These are phyloP conservation scores for Termitomyces heimii DNA, from an alignment of 768 basidiomycete species.

Conservation along the genomic window DNA sequence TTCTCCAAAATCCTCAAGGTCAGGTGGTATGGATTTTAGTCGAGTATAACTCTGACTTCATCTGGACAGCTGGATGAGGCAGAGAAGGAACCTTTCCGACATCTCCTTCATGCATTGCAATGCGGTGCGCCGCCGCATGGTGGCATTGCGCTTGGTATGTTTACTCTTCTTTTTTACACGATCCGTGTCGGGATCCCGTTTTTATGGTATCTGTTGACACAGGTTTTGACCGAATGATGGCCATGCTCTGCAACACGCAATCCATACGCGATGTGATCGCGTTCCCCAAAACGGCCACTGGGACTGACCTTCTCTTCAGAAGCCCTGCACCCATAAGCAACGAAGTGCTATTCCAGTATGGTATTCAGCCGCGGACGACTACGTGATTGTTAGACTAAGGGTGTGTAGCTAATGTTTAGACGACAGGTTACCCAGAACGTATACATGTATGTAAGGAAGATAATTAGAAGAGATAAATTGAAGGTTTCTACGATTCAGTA, in stretches of 20 bases:
- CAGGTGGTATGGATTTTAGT: slow-evolving; percentile 12
- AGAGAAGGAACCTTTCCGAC: slow-evolving; percentile 74
- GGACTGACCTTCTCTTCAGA: slow-evolving; percentile 83
- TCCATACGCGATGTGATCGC: slow-evolving; percentile 96
- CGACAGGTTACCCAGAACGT: slow-evolving; percentile 15
- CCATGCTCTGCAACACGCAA: slow-evolving; percentile 79
- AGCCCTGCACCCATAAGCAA: slow-evolving; percentile 64
- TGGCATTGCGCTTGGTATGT: slow-evolving; percentile 84
- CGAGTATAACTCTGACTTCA: slow-evolving; percentile 4
- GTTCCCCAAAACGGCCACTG: slow-evolving; percentile 86
- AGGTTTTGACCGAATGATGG: slow-evolving; percentile 93
- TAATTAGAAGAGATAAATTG: slow-evolving; percentile 11
- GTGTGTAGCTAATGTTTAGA: slow-evolving; percentile 7
- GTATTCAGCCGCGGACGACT: slow-evolving; percentile 35
- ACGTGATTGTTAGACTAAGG: slow-evolving; percentile 13
- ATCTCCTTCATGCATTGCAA: slow-evolving; percentile 79
- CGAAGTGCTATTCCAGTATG: slow-evolving; percentile 58
- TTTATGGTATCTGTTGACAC: slow-evolving; percentile 1
- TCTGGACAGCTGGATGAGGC: slow-evolving; percentile 55
- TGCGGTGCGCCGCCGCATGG: slow-evolving; percentile 96
- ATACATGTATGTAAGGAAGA: slow-evolving; percentile 14
- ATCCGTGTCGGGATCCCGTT: neutral
- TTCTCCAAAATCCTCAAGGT: slow-evolving; percentile 77
- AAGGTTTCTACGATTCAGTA: slow-evolving; percentile 5
- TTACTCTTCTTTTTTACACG: slow-evolving; percentile 10